Evolutionary conservation across 2,329 filamentous ascomycete species (phyloP).

Genomic region (Lomentospora prolificans): DNA sequence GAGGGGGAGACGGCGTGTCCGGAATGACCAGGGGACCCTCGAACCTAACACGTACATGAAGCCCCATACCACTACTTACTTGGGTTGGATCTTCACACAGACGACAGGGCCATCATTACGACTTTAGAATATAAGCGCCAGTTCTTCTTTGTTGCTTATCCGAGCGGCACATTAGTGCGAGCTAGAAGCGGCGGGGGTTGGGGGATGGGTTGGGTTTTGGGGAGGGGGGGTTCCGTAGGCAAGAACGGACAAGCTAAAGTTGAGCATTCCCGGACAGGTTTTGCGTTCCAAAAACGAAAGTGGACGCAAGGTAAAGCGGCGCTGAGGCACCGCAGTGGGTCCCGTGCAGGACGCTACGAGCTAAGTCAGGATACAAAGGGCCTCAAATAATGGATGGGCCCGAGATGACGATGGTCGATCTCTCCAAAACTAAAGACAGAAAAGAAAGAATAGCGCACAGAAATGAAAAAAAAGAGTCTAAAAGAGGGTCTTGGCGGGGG

Average conservation of each 20-base stretch:
- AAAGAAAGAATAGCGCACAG: no score
- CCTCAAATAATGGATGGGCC: no score
- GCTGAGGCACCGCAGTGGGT: not conserved
- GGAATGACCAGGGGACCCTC: not conserved
- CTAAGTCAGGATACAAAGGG: not conserved
- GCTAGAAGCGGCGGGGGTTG: not conserved
- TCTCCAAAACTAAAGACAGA: no score
- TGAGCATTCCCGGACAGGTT: no score
- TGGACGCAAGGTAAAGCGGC: no score
- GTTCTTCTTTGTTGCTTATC: not conserved
- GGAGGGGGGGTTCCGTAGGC: not conserved
- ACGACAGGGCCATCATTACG: not conserved
- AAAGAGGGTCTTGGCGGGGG: not conserved
- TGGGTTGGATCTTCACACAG: not conserved
- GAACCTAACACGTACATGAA: not conserved
- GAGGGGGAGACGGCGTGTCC: constrained; percentile 2
- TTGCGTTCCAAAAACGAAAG: no score
- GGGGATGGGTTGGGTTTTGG: not conserved
- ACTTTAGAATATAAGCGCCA: not conserved
- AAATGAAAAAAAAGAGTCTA: no score
- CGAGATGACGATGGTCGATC: no score
- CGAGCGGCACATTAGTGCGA: not conserved
- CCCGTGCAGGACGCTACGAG: not conserved
- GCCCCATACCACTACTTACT: not conserved
- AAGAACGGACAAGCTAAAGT: not conserved